A percentile compares a stretch with the other conserved stretches of the same genome.
Conservation (phyloP, 129 eudicot species). For the Erigeron canadensis region DNA sequence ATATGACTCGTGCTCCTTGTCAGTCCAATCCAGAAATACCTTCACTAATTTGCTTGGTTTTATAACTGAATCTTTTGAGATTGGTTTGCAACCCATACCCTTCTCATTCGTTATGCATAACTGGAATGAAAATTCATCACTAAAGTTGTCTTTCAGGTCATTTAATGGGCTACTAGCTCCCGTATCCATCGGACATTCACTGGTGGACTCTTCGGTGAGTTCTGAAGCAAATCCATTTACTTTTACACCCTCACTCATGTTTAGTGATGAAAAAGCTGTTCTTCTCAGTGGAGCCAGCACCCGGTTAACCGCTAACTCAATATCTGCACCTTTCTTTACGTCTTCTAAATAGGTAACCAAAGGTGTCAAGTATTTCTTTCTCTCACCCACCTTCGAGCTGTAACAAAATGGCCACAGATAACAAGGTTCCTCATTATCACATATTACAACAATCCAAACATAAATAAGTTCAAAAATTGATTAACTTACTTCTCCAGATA, state of each 20-base stretch:
- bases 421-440: neutral
- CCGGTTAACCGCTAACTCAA: conserved; percentile 52
- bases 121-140: conserved; percentile 45
- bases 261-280: conserved; percentile 39
- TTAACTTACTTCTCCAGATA: conserved; percentile 67
- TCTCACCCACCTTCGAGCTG: conserved; percentile 47
- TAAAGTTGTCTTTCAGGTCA: conserved; percentile 44
- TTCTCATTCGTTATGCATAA: conserved; percentile 60
- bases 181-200: conserved; percentile 36
- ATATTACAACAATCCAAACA: neutral
- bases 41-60: conserved; percentile 45
- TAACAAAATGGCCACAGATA: conserved; percentile 1
- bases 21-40: conserved; percentile 83
- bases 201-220: conserved; percentile 37
- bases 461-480: neutral
- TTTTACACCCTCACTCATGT: conserved; percentile 20
- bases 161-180: conserved; percentile 27
- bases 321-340: conserved; percentile 52
- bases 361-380: conserved; percentile 80
- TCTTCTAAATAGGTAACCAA: conserved; percentile 71
- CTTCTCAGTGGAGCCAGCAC: conserved; percentile 66
- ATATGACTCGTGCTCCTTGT: conserved; percentile 57
- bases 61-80: conserved; percentile 54
- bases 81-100: conserved; percentile 54
- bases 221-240: conserved; percentile 49